phyloP scores from a whole-genome alignment of 352 stramenopile genomes.

The Globisporangium parvum region DNA sequence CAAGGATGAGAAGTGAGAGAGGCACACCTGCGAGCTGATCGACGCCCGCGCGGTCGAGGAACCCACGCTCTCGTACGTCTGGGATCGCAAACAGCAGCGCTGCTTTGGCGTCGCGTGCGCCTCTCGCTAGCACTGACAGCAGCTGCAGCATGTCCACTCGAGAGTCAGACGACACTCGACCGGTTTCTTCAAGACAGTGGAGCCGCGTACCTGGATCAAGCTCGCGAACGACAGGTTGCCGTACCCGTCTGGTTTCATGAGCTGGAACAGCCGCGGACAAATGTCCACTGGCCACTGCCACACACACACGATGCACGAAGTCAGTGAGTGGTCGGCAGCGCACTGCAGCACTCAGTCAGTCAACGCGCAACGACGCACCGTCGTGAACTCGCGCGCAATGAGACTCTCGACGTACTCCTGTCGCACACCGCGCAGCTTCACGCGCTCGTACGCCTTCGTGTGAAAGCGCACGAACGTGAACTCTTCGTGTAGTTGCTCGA shows the following conservation, averaged over 20 bases:
- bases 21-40: conserved; percentile 40
- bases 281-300: conserved; percentile 40
- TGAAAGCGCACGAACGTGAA: conserved; percentile 60
- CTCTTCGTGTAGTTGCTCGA: conserved; percentile 53
- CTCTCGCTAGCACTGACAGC: conserved; percentile 37
- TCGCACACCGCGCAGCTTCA: conserved; percentile 40
- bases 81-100: conserved; percentile 43
- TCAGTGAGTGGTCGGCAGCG: background rate
- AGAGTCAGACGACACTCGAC: background rate
- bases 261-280: conserved; percentile 31
- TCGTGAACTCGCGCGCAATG: conserved; percentile 37
- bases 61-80: conserved; percentile 21
- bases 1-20: background rate
- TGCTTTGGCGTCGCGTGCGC: conserved; percentile 40
- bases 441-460: conserved; percentile 31
- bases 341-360: background rate
- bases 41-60: conserved; percentile 30
- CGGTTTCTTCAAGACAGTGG: background rate
- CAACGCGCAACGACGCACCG: conserved; percentile 17
- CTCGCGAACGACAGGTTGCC: conserved; percentile 60
- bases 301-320: background rate
- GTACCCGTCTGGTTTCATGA: conserved; percentile 48
- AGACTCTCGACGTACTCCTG: conserved; percentile 52
- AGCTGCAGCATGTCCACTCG: conserved; percentile 16
- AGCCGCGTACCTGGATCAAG: conserved; percentile 42